Conservation (phyloP, 108 stramenopile species). For the Stephanodiscus minutulus region DNA sequence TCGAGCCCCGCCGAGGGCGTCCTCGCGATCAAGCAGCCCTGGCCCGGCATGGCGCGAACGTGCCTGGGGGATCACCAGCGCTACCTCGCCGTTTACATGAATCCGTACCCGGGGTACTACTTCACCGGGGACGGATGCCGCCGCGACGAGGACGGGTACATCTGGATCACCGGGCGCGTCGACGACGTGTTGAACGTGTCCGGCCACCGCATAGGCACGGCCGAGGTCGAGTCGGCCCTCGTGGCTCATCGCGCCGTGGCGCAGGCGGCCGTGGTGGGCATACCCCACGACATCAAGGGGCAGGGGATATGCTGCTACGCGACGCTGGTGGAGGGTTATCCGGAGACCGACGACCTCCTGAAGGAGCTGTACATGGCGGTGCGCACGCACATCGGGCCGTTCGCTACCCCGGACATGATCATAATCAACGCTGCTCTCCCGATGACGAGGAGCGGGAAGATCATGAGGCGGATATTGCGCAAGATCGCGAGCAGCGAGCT, state of each 20-base stretch:
- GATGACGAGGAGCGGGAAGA: constrained; percentile 96
- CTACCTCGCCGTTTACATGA: constrained; percentile 90
- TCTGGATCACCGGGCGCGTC: constrained; percentile 96
- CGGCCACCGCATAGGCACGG: constrained; percentile 96
- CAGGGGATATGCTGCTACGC: constrained; percentile 85
- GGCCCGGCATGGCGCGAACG: constrained; percentile 96
- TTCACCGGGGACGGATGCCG: constrained; percentile 96
- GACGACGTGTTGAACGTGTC: constrained; percentile 97
- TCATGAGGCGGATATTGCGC: constrained; percentile 96
- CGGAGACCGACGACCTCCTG: constrained; percentile 70
- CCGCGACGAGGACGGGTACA: constrained; percentile 92
- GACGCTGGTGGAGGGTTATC: constrained; percentile 70
- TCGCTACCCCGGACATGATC: constrained; percentile 93
- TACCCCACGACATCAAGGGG: constrained; percentile 93
- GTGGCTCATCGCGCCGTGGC: constrained; percentile 88
- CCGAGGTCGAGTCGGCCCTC: constrained; percentile 93
- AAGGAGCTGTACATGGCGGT: constrained; percentile 83
- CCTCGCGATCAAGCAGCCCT: constrained; percentile 89
- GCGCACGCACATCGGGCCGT: constrained; percentile 87
- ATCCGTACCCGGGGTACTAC: constrained; percentile 95
- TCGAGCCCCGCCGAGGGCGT: constrained; percentile 81
- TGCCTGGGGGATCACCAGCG: constrained; percentile 95
- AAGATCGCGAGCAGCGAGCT: constrained; percentile 93
- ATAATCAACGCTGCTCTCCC: constrained; percentile 79
- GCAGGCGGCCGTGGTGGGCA: constrained; percentile 92